Evolutionary conservation across 1,139 yeast species (phyloP).

Genomic region (Blastobotrys capitulatus): DNA sequence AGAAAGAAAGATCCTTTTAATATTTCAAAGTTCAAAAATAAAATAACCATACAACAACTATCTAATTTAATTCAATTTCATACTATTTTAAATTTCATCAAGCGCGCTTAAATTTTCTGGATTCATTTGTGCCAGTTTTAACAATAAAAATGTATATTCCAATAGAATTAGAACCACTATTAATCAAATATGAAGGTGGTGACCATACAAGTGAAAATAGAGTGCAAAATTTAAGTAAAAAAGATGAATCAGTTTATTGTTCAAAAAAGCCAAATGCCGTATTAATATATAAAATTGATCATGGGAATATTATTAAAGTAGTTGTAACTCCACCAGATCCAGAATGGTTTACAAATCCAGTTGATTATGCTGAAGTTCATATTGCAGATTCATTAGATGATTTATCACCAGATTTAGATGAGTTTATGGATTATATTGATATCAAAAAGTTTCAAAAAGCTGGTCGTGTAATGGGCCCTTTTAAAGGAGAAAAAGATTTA

Average conservation of each 20-base stretch:
- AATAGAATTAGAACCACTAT: slow-evolving; percentile 1
- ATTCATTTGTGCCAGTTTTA: too few relatives aligned
- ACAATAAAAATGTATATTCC: not conserved
- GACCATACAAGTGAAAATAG: slow-evolving; percentile 10
- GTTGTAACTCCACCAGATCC: slow-evolving; percentile 18
- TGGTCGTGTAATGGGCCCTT: not conserved
- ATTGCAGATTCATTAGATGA: slow-evolving; percentile 11
- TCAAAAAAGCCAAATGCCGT: slow-evolving; percentile 14
- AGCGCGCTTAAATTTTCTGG: too few relatives aligned
- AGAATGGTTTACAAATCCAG: slow-evolving; percentile 17
- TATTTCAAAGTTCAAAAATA: too few relatives aligned
- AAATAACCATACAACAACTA: too few relatives aligned
- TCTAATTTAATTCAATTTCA: too few relatives aligned
- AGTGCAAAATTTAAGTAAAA: slow-evolving; percentile 12
- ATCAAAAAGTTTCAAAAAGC: not conserved
- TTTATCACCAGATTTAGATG: too few relatives aligned
- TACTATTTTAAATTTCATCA: too few relatives aligned
- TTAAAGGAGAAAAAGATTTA: not conserved
- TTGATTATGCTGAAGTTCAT: slow-evolving; percentile 16
- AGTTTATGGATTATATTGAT: too few relatives aligned
- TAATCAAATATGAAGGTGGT: slow-evolving; percentile 15
- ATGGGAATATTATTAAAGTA: slow-evolving; percentile 13
- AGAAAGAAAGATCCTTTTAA: too few relatives aligned
- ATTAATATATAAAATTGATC: slow-evolving; percentile 11
- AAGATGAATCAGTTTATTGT: slow-evolving; percentile 17